phyloP scores from a whole-genome alignment of 2,329 filamentous ascomycete genomes.

The Aschersonia sp. region DNA sequence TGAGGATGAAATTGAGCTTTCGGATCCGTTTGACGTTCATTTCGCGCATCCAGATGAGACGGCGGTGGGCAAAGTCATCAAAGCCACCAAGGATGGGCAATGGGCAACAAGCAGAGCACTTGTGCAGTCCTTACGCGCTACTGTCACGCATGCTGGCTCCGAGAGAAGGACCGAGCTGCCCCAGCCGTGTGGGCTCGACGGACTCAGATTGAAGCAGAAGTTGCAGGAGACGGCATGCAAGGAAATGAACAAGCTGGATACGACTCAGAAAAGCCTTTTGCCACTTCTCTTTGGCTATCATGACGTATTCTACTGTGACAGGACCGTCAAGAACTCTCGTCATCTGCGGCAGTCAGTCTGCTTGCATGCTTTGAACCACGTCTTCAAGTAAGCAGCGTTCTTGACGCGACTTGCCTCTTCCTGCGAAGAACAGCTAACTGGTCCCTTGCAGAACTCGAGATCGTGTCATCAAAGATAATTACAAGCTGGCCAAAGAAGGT shows the following conservation, averaged over 20 bases:
- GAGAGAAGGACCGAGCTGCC: constrained; percentile 17
- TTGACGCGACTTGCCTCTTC: neutral
- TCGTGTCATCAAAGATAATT: constrained; percentile 82
- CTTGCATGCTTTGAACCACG: constrained; percentile 79
- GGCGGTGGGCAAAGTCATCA: constrained; percentile 37
- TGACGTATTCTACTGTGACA: constrained; percentile 63
- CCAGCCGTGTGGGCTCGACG: constrained; percentile 39
- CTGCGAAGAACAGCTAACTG: neutral
- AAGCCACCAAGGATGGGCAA: constrained; percentile 30
- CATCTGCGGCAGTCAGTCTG: constrained; percentile 58
- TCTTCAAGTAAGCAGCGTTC: constrained; percentile 53
- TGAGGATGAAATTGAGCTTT: constrained; percentile 35
- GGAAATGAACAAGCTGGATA: constrained; percentile 41
- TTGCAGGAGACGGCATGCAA: constrained; percentile 40
- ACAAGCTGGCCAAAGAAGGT: constrained; percentile 54
- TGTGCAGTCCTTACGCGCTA: constrained; percentile 30
- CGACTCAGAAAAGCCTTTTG: constrained; percentile 49
- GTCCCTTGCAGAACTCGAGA: constrained; percentile 53
- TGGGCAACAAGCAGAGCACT: constrained; percentile 35
- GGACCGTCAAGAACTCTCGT: constrained; percentile 53
- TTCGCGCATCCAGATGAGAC: constrained; percentile 56
- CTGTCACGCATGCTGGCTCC: constrained; percentile 29
- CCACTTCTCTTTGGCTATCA: constrained; percentile 68
- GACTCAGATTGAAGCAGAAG: constrained; percentile 45
- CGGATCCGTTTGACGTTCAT: constrained; percentile 69